Conservation (phyloP, 805 yeast species). For the Danielia reshetovae region DNA sequence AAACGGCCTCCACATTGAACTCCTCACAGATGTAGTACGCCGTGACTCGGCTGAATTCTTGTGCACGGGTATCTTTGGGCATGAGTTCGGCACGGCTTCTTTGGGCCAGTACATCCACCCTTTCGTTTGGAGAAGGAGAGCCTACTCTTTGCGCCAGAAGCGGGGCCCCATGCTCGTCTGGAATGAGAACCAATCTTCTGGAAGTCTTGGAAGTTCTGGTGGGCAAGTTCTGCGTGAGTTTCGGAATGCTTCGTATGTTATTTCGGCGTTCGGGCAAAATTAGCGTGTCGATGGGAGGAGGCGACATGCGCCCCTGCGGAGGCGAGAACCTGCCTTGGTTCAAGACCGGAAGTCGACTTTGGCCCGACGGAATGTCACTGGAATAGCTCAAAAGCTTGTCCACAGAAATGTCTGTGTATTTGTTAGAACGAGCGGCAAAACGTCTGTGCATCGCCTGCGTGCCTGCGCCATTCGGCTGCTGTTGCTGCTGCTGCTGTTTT, state of each 20-base stretch:
- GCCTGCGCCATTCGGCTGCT: conserved; percentile 4
- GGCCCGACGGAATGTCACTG: conserved; percentile 87
- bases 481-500: conserved; percentile 32
- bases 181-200: conserved; percentile 82
- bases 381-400: conserved; percentile 73
- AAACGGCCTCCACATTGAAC: conserved; percentile 59
- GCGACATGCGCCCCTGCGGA: conserved; percentile 18
- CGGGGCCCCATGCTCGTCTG: conserved; percentile 45
- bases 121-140: conserved; percentile 5
- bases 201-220: conserved; percentile 81
- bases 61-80: conserved; percentile 57
- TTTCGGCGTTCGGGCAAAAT: conserved; percentile 17
- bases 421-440: conserved; percentile 20
- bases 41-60: conserved; percentile 76
- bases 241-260: conserved; percentile 48
- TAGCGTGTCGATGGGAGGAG: conserved; percentile 13
- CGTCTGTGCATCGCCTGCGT: conserved; percentile 12
- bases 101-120: not conserved
- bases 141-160: conserved; percentile 4
- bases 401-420: conserved; percentile 75
- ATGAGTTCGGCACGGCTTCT: conserved; percentile 52
- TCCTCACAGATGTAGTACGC: conserved; percentile 90
- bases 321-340: conserved; percentile 11
- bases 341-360: conserved; percentile 41
- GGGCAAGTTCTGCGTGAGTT: conserved; percentile 53